Evolutionary conservation across 2,329 filamentous ascomycete species (phyloP).

Genomic region (Aspergillus ibericus): DNA sequence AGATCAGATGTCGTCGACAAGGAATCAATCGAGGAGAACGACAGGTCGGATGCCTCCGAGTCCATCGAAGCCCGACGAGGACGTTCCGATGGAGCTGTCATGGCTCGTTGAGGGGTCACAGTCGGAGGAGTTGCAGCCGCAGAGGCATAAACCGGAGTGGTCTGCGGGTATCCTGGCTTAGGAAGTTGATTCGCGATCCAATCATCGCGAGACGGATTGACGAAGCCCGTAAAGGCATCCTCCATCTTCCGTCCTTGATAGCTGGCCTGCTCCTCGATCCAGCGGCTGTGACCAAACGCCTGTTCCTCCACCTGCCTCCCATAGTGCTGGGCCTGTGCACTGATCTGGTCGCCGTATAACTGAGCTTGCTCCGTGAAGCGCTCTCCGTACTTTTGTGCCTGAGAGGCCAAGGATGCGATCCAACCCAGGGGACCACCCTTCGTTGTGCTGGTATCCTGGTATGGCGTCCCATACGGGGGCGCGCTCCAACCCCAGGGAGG

Average conservation of each 20-base stretch:
- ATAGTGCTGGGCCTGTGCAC: conserved; percentile 37
- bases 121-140: neutral
- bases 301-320: conserved; percentile 41
- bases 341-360: conserved; percentile 35
- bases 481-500: conserved; percentile 31
- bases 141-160: conserved; percentile 11
- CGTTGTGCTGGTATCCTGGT: conserved; percentile 22
- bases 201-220: conserved; percentile 11
- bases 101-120: neutral
- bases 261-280: conserved; percentile 40
- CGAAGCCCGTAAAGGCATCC: conserved; percentile 19
- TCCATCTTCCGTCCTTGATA: conserved; percentile 29
- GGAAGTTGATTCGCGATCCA: conserved; percentile 17
- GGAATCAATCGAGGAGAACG: conserved; percentile 39
- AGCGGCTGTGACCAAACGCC: conserved; percentile 37
- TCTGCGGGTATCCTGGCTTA: conserved; percentile 16
- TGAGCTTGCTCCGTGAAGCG: conserved; percentile 35
- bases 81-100: conserved; percentile 13
- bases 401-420: conserved; percentile 36
- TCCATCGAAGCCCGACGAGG: conserved; percentile 30
- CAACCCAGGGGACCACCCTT: conserved; percentile 34
- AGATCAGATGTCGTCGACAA: conserved; percentile 40
- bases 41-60: conserved; percentile 35
- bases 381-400: conserved; percentile 43
- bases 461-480: conserved; percentile 19